A percentile compares a stretch with the other conserved stretches of the same genome.
Conservation (phyloP, 257 asterid species). For the Asclepias syriaca region DNA sequence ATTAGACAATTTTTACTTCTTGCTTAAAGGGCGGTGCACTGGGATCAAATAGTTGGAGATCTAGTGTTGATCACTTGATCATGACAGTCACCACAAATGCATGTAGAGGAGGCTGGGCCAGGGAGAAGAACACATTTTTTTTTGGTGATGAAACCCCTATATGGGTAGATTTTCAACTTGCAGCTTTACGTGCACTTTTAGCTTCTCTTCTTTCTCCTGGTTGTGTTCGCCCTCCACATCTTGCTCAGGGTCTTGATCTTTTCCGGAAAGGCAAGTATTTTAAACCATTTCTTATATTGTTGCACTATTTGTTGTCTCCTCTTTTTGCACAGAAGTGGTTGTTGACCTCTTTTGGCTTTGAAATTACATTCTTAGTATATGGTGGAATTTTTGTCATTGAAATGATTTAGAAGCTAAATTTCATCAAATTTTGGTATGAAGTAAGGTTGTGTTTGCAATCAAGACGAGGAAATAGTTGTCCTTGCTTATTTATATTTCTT, state of each 20-base stretch:
- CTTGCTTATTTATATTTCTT: background rate
- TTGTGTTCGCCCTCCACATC: conserved; percentile 58
- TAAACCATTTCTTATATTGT: background rate
- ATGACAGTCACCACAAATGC: conserved; percentile 61
- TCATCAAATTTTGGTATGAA: background rate
- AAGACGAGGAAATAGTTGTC: background rate
- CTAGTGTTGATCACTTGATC: conserved; percentile 59
- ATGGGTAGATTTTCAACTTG: conserved; percentile 60
- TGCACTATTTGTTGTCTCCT: background rate
- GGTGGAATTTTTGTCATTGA: background rate
- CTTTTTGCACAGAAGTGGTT: background rate
- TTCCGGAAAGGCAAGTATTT: conserved; percentile 57
- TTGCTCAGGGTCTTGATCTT: conserved; percentile 56
- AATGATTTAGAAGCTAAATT: background rate
- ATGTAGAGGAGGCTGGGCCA: conserved; percentile 52
- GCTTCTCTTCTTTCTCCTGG: conserved; percentile 87
- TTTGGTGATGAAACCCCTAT: conserved; percentile 31
- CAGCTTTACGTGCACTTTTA: conserved; percentile 78
- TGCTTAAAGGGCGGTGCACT: conserved; percentile 63
- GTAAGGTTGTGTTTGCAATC: background rate
- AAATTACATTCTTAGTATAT: background rate
- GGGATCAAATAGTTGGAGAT: conserved; percentile 70
- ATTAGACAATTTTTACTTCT: background rate
- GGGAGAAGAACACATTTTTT: conserved; percentile 31
- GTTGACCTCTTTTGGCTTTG: background rate